Percentiles rank a stretch among this genome's conserved stretches.
These are phyloP conservation scores for Colletotrichum melonis DNA, from an alignment of 2,329 filamentous ascomycete genomes.

Conservation along the genomic window DNA sequence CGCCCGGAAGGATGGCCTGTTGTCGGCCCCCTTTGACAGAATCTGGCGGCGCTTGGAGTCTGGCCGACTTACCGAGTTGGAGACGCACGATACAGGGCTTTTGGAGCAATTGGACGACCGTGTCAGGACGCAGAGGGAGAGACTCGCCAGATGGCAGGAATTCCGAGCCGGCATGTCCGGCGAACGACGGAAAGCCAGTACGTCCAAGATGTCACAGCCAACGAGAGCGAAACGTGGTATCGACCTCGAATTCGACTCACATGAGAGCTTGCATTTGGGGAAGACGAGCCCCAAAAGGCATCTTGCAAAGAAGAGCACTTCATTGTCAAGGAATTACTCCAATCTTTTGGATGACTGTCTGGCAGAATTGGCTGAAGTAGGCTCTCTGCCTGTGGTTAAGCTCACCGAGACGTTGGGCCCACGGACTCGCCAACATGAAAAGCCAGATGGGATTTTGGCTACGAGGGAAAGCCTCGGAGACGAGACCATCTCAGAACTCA, in stretches of 20 bases:
- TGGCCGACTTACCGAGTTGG: constrained; percentile 67
- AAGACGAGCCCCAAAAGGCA: constrained; percentile 45
- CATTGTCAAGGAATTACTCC: constrained; percentile 55
- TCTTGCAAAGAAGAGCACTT: constrained; percentile 29
- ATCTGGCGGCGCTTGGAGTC: constrained; percentile 77
- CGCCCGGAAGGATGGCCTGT: constrained; percentile 68
- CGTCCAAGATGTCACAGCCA: constrained; percentile 39
- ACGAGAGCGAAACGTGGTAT: constrained; percentile 53
- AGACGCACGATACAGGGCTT: constrained; percentile 63
- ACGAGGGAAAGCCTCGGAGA: constrained; percentile 36
- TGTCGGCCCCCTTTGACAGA: constrained; percentile 74
- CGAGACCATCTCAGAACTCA: constrained; percentile 60
- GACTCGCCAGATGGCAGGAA: constrained; percentile 79
- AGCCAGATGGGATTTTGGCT: constrained; percentile 25
- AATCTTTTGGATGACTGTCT: constrained; percentile 55
- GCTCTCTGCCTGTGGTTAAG: constrained; percentile 38
- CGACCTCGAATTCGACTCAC: constrained; percentile 65
- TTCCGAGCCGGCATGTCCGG: constrained; percentile 66
- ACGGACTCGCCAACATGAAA: constrained; percentile 15
- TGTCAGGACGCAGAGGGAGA: constrained; percentile 73
- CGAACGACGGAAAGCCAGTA: constrained; percentile 37
- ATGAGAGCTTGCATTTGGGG: constrained; percentile 60
- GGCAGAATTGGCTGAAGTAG: constrained; percentile 50
- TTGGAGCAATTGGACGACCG: constrained; percentile 78
- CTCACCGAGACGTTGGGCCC: constrained; percentile 37